Percentiles rank a stretch among this genome's conserved stretches.
phyloP scores from a whole-genome alignment of 2,329 filamentous ascomycete species.

The Colletotrichum sp. region DNA sequence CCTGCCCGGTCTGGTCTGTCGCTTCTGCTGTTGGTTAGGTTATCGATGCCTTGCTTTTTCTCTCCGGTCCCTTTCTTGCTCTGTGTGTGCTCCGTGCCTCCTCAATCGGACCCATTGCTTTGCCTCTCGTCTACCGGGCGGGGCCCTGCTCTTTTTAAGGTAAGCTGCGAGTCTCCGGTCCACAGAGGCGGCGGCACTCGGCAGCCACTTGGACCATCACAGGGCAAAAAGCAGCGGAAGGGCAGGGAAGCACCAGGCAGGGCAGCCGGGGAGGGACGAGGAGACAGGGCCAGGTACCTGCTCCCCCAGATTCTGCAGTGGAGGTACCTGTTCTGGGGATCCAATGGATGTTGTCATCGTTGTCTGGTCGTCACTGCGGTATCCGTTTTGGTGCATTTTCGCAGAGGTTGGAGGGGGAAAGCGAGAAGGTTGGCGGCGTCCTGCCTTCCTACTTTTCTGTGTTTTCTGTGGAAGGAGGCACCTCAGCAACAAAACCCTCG shows the following conservation, averaged over 20 bases:
- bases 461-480: background rate
- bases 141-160: background rate
- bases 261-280: background rate
- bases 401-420: background rate
- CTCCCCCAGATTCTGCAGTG: background rate
- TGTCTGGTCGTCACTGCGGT: background rate
- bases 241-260: background rate
- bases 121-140: background rate
- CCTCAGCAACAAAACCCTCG: background rate
- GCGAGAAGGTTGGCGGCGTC: background rate
- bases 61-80: background rate
- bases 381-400: background rate
- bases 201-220: background rate
- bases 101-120: background rate
- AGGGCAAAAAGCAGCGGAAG: background rate
- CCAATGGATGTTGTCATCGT: background rate
- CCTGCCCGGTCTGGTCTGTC: background rate
- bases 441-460: background rate
- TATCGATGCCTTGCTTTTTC: background rate
- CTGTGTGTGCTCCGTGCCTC: background rate
- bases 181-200: background rate
- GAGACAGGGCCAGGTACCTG: background rate
- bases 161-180: background rate
- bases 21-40: background rate
- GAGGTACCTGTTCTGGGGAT: background rate